phyloP scores from a whole-genome alignment of 129 eudicot genomes.

The Artemisia annua region DNA sequence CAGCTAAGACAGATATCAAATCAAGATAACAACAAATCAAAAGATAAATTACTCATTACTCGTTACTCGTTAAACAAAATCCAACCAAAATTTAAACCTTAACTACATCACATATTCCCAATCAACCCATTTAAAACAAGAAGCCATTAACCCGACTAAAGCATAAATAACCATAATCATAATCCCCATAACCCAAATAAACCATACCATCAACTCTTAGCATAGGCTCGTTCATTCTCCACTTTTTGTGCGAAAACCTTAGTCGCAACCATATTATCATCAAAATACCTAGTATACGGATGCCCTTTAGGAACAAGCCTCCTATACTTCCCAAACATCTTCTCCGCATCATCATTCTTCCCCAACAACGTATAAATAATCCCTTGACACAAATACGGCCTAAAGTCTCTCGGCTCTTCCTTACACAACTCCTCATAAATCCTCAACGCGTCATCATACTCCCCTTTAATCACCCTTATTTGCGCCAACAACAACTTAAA shows the following conservation, averaged over 20 bases:
- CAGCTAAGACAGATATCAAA: neutral
- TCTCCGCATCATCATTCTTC: slow-evolving; percentile 72
- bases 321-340: slow-evolving; percentile 65
- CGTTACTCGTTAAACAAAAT: neutral
- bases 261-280: slow-evolving; percentile 76
- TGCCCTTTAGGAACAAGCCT: slow-evolving; percentile 91
- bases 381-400: slow-evolving; percentile 95
- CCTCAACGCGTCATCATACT: slow-evolving; percentile 65
- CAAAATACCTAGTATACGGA: slow-evolving; percentile 73
- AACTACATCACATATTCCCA: neutral
- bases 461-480: slow-evolving; percentile 65
- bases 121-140: neutral
- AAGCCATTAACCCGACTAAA: neutral
- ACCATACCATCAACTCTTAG: slow-evolving; percentile 42
- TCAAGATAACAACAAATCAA: neutral
- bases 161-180: neutral
- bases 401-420: slow-evolving; percentile 84
- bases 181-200: slow-evolving; percentile 15
- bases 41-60: neutral
- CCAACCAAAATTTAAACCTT: neutral
- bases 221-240: slow-evolving; percentile 61
- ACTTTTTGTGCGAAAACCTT: slow-evolving; percentile 70
- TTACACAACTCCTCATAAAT: slow-evolving; percentile 69
- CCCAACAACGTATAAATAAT: slow-evolving; percentile 78
- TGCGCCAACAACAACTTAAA: slow-evolving; percentile 83